Conservation (phyloP, 2,329 filamentous ascomycete genomes). For the Zasmidium citrigriseum region DNA sequence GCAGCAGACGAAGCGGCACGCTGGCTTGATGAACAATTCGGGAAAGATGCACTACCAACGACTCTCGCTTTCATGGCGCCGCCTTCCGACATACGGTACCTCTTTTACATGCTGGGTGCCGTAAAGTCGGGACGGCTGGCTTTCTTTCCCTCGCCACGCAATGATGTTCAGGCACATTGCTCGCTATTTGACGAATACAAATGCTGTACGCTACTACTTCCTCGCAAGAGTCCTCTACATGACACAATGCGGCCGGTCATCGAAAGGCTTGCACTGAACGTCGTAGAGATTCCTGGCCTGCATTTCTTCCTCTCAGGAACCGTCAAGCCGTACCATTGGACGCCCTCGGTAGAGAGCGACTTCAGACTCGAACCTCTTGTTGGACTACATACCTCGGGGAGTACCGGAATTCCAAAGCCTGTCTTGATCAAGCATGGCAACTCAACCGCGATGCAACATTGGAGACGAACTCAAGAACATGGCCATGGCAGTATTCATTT, state of each 20-base stretch:
- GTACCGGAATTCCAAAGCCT: slow-evolving; percentile 19
- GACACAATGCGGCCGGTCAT: slow-evolving; percentile 10
- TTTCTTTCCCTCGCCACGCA: slow-evolving; percentile 19
- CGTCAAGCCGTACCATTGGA: slow-evolving; percentile 11
- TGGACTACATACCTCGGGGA: slow-evolving; percentile 17
- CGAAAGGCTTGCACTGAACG: slow-evolving; percentile 11
- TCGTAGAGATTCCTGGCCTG: slow-evolving; percentile 15
- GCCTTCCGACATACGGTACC: slow-evolving; percentile 14
- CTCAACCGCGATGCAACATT: slow-evolving; percentile 14
- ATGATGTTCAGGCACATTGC: slow-evolving; percentile 14
- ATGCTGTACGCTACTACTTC: slow-evolving; percentile 14
- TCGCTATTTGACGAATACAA: slow-evolving; percentile 16
- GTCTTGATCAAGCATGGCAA: slow-evolving; percentile 16
- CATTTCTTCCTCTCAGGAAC: slow-evolving; percentile 14
- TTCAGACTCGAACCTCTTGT: slow-evolving; percentile 13
- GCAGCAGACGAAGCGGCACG: slow-evolving; percentile 17
- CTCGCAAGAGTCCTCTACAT: slow-evolving; percentile 1
- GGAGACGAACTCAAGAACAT: slow-evolving; percentile 11
- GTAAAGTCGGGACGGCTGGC: slow-evolving; percentile 17
- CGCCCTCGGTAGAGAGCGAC: slow-evolving; percentile 9
- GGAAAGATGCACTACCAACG: slow-evolving; percentile 5
- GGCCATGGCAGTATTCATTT: slow-evolving; percentile 6
- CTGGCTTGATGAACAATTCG: slow-evolving; percentile 19
- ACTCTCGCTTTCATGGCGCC: slow-evolving; percentile 11
- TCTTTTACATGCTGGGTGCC: slow-evolving; percentile 16